These are phyloP conservation scores for Candida silvicultrix DNA, from an alignment of 805 yeast species.

Conservation along the genomic window DNA sequence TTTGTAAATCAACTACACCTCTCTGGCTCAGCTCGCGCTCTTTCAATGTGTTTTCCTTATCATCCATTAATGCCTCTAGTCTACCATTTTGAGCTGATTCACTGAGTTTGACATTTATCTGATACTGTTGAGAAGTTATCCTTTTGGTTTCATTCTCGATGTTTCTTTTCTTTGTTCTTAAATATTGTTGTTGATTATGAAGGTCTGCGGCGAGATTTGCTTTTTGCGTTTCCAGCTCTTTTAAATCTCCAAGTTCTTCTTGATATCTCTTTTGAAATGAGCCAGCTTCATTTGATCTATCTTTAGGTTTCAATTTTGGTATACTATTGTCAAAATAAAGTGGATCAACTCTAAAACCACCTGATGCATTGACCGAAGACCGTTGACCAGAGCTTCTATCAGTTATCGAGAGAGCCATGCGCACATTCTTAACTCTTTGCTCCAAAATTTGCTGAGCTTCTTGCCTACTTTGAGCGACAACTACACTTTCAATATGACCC, in stretches of 20 bases:
- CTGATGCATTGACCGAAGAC: conserved; percentile 30
- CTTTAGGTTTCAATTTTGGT: conserved; percentile 10
- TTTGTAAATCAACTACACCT: conserved; percentile 20
- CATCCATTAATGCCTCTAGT: conserved; percentile 23
- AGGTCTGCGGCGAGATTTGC: conserved; percentile 5
- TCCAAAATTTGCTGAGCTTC: conserved; percentile 44
- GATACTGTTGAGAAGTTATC: conserved; percentile 23
- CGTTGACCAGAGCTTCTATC: conserved; percentile 38
- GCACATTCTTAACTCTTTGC: conserved; percentile 32
- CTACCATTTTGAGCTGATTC: conserved; percentile 40
- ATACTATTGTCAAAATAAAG: conserved; percentile 29
- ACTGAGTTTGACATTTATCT: conserved; percentile 31
- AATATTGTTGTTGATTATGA: conserved; percentile 13
- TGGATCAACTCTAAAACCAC: conserved; percentile 49
- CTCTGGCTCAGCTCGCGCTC: conserved; percentile 2
- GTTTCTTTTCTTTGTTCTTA: conserved; percentile 13
- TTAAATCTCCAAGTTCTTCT: conserved; percentile 11
- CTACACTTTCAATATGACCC: conserved; percentile 48
- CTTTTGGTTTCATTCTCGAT: conserved; percentile 11
- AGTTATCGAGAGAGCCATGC: conserved; percentile 34
- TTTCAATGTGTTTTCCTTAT: neutral
- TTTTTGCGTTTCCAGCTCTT: conserved; percentile 8
- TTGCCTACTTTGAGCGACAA: conserved; percentile 44
- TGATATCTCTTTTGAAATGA: conserved; percentile 11
- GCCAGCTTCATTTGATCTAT: conserved; percentile 10